Conservation (phyloP, 345 rosid species). For the Viola odorata region DNA sequence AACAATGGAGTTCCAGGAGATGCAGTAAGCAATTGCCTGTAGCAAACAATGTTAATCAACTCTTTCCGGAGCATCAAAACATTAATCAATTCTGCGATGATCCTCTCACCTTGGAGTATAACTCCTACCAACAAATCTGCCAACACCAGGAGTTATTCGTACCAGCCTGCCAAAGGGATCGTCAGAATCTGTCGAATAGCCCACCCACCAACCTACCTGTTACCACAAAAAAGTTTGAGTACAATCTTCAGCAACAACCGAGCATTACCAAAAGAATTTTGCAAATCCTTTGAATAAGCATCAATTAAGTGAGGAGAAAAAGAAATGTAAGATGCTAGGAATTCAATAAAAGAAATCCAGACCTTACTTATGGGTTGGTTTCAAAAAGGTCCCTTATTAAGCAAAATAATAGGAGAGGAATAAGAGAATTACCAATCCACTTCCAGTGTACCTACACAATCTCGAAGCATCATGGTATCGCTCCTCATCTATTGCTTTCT, state of each 20-base stretch:
- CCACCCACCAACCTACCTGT: conserved; percentile 99
- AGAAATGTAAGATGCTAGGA: too few species aligned
- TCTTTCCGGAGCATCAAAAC: conserved; percentile 8
- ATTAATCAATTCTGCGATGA: conserved; percentile 10
- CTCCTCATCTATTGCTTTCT: conserved; percentile 75
- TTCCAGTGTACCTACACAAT: conserved; percentile 64
- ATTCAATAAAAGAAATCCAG: too few species aligned
- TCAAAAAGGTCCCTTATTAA: too few species aligned
- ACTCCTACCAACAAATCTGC: conserved; percentile 84
- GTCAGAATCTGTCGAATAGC: conserved; percentile 67
- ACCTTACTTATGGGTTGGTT: too few species aligned
- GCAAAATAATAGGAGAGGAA: too few species aligned
- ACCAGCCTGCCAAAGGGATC: conserved; percentile 86
- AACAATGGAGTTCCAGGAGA: conserved; percentile 88
- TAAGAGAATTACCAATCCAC: conserved; percentile 64
- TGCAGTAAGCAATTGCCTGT: conserved; percentile 78
- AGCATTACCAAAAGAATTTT: too few species aligned
- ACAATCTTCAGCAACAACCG: too few species aligned
- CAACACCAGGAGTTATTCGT: conserved; percentile 74
- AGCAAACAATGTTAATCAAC: conserved; percentile 22
- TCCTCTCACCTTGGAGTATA: conserved; percentile 71
- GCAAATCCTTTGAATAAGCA: too few species aligned
- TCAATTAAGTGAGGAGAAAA: too few species aligned
- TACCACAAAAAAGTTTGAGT: conserved; percentile 16
- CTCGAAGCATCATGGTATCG: conserved; percentile 85